phyloP scores from a whole-genome alignment of 2,329 filamentous ascomycete genomes.

The Fusarium verticillioides region DNA sequence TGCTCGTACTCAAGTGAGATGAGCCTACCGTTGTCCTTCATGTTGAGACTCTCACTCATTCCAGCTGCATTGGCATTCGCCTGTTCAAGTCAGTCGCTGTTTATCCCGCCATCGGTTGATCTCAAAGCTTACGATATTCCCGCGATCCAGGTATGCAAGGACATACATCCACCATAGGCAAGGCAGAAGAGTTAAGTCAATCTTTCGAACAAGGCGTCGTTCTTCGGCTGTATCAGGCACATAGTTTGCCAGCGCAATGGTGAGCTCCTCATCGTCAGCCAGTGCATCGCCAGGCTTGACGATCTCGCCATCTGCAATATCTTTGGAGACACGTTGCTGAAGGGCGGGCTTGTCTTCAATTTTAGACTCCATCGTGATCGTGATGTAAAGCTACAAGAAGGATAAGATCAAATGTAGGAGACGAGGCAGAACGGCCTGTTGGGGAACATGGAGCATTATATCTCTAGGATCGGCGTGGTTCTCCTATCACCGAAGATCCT shows the following conservation, averaged over 20 bases:
- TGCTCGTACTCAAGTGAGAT: too few species aligned
- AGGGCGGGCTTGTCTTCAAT: accelerated
- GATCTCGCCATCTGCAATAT: not conserved
- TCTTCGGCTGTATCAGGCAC: conserved; percentile 30
- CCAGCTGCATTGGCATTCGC: conserved; percentile 1
- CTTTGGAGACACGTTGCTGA: not conserved
- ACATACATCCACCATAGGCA: conserved; percentile 54
- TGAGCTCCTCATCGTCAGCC: conserved; percentile 1
- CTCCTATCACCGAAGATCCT: not conserved
- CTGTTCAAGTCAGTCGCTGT: not conserved
- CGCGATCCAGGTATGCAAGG: conserved; percentile 45
- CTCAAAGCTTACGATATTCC: conserved; percentile 13
- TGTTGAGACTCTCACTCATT: not conserved
- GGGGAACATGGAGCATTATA: not conserved
- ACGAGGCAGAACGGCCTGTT: accelerated
- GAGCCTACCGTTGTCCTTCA: not conserved
- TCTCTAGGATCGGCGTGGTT: accelerated
- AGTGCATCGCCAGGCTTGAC: not conserved
- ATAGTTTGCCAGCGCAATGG: conserved; percentile 10
- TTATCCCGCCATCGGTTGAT: not conserved
- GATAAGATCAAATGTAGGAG: too few species aligned
- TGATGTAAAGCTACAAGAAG: accelerated
- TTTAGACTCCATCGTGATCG: not conserved
- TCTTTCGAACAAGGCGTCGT: conserved; percentile 56
- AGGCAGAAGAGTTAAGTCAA: conserved; percentile 60